Percentiles rank a stretch among this genome's conserved stretches.
phyloP scores from a whole-genome alignment of 495 filamentous ascomycete species.

The Aspergillus mulundensis region DNA sequence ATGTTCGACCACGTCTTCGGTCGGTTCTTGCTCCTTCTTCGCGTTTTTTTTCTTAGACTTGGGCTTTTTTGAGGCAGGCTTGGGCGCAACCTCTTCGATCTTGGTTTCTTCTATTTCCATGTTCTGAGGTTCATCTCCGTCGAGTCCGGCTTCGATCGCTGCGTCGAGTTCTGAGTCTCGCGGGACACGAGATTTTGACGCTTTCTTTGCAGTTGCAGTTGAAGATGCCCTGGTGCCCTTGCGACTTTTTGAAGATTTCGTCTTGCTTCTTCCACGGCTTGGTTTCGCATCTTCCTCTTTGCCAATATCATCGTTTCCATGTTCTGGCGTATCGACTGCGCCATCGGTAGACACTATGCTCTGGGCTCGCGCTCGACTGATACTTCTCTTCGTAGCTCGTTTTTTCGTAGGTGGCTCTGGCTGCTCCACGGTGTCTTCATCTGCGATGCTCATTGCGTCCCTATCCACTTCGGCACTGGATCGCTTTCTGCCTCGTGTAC shows the following conservation, averaged over 20 bases:
- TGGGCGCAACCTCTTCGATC: conserved; percentile 30
- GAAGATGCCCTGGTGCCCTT: conserved; percentile 53
- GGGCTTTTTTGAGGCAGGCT: conserved; percentile 33
- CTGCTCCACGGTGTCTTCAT: conserved; percentile 16
- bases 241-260: conserved; percentile 40
- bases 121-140: conserved; percentile 11
- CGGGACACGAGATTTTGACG: conserved; percentile 35
- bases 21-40: conserved; percentile 28
- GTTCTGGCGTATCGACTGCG: conserved; percentile 20
- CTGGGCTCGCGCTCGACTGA: conserved; percentile 30
- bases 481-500: conserved; percentile 59
- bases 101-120: conserved; percentile 11
- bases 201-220: conserved; percentile 39
- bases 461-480: conserved; percentile 57
- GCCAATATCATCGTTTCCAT: conserved; percentile 21
- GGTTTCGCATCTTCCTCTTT: conserved; percentile 31
- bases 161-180: conserved; percentile 68
- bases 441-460: conserved; percentile 29
- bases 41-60: conserved; percentile 34
- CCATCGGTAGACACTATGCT: conserved; percentile 17
- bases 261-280: conserved; percentile 37
- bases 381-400: conserved; percentile 53
- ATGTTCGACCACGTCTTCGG: conserved; percentile 36
- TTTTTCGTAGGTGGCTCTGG: conserved; percentile 58
- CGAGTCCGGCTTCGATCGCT: conserved; percentile 63